These are phyloP conservation scores for Clitocybe nebularis DNA, from an alignment of 1,284 basidiomycete species.

Conservation along the genomic window DNA sequence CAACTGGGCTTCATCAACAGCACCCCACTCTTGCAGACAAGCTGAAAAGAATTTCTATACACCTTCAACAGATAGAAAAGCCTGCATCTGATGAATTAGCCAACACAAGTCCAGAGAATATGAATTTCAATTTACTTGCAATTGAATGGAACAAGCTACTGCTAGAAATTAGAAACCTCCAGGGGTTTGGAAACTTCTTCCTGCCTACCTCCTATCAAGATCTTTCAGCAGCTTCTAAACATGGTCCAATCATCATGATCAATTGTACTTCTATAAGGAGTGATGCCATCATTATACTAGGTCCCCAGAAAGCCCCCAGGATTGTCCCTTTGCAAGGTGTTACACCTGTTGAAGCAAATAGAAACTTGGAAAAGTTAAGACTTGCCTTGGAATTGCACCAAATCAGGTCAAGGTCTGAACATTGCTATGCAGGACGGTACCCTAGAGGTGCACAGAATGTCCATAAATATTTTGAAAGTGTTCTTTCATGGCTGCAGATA, in stretches of 20 bases:
- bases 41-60: not conserved
- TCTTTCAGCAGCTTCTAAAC: slow-evolving; percentile 1
- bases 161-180: slow-evolving; percentile 2
- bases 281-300: slow-evolving; percentile 2
- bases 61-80: no score
- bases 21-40: not conserved
- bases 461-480: no score
- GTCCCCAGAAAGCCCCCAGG: not conserved
- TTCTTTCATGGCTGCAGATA: no score
- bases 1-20: not conserved
- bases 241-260: slow-evolving; percentile 8
- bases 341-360: no score
- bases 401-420: no score
- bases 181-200: slow-evolving; percentile 6
- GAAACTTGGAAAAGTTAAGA: no score
- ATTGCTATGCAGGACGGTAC: no score
- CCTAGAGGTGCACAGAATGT: no score
- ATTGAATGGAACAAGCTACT: slow-evolving; percentile 6
- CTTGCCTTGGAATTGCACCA: no score
- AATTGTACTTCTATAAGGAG: not conserved
- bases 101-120: not conserved
- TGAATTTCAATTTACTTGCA: not conserved
- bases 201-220: slow-evolving; percentile 1
- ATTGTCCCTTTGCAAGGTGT: not conserved
- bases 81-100: not conserved